Conservation (phyloP, 257 asterid genomes). For the Craterostigma plantagineum region DNA sequence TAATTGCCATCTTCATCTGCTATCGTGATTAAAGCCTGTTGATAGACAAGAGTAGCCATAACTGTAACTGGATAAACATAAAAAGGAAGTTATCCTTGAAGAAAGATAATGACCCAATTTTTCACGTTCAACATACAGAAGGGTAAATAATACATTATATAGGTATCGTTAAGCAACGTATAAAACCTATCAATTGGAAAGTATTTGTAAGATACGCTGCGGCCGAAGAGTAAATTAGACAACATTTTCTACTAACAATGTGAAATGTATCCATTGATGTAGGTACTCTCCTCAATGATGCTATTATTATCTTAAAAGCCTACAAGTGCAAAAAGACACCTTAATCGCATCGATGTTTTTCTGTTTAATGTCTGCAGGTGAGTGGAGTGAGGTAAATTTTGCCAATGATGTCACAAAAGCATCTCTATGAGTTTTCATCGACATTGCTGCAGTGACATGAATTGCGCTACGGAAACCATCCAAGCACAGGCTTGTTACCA, state of each 20-base stretch:
- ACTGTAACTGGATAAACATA: too few species aligned
- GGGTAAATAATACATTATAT: too few species aligned
- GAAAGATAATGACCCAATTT: too few species aligned
- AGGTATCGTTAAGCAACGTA: too few species aligned
- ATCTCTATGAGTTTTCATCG: conserved; percentile 97
- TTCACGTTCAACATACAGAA: too few species aligned
- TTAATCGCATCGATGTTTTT: conserved; percentile 94
- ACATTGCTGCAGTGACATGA: conserved; percentile 95
- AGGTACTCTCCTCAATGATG: too few species aligned
- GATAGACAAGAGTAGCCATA: neutral
- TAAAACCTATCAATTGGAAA: too few species aligned
- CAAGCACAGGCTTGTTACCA: conserved; percentile 60
- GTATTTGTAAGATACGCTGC: too few species aligned
- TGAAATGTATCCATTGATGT: too few species aligned
- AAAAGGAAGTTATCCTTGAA: too few species aligned
- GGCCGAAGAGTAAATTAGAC: too few species aligned
- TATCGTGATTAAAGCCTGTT: conserved; percentile 62
- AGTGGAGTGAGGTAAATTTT: conserved; percentile 90
- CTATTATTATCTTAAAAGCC: neutral
- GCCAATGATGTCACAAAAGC: conserved; percentile 95
- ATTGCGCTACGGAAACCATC: conserved; percentile 81
- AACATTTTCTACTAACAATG: too few species aligned
- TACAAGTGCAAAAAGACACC: conserved; percentile 27
- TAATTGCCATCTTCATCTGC: conserved; percentile 96
- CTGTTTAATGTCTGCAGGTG: conserved; percentile 94